Base-by-base conservation (phyloP, 2,329 filamentous ascomycete genomes). In the Basipetospora chlamydospora region DNA sequence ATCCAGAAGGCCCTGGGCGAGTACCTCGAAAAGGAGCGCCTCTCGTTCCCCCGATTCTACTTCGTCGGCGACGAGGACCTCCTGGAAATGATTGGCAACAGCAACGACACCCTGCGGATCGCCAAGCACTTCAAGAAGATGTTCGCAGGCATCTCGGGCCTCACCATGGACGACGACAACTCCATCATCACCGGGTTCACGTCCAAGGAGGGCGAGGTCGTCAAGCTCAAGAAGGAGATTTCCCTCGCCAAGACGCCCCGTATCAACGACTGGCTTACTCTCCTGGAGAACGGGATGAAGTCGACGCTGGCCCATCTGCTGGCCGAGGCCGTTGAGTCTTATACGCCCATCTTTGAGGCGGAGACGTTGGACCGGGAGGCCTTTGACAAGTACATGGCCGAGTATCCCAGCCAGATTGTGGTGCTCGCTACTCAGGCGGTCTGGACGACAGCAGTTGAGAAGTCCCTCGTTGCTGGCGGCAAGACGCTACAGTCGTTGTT, bases 51-150 rank as follows among this genome's bases (percentile, higher is more conserved):
- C 30, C 78, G 90, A 40, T 99, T 99, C 66, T 99, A 99, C 64
- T 99, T 98, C 49, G 92, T 99, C 39, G 90, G 90, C 56, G 92
- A 99, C 50, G 92, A 99, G 53, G 90, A 99, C 58, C 64, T 99
- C 39, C 69, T 99, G 17, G 90, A 99, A 57, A 99, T 99, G 61
- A 99, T 99, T 45, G 90, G 90, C 53, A 99, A 99, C 57, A 96
- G 88, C 61, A 95, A 95, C 51, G 90, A 99, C 51, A 94, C 88
- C 8, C 63, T 90, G 42, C 86, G 90, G 38, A 92, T 98, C 46
- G 85, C 90, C 28, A 98, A 98, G 57, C 92, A 99, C 63, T 86
- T 99, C 66, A 88, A 93, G 57, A 99, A 99, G 67, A 99, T 99
- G 90, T 99, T 99, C 65, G 90, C 92, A 44, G 90, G 90, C 43